phyloP scores from a whole-genome alignment of 345 rosid species.

The Murraya paniculata region DNA sequence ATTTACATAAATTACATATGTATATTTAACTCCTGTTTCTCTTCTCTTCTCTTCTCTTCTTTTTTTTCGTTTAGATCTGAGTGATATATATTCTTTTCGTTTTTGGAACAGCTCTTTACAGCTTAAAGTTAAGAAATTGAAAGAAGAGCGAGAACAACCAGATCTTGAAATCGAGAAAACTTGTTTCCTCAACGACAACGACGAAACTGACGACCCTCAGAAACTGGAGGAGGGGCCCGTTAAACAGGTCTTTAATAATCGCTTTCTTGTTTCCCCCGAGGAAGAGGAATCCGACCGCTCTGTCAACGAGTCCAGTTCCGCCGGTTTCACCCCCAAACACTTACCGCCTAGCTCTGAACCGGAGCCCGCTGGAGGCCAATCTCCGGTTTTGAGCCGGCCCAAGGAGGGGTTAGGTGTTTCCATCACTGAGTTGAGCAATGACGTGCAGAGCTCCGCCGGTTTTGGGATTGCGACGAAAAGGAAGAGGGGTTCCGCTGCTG shows the following conservation, averaged over 20 bases:
- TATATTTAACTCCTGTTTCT: neutral
- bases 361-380: conserved; percentile 27
- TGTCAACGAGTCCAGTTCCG: conserved; percentile 81
- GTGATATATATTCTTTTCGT: neutral
- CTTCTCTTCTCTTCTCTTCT: no score
- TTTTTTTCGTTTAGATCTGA: no score
- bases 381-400: conserved; percentile 30
- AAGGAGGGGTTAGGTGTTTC: conserved; percentile 45
- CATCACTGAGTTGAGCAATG: conserved; percentile 42
- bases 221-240: conserved; percentile 10
- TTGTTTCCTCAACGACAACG: conserved; percentile 25
- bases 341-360: neutral
- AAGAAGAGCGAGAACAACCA: conserved; percentile 55
- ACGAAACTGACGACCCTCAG: conserved; percentile 4
- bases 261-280: no score
- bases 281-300: conserved; percentile 28
- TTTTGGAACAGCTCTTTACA: conserved; percentile 47
- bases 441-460: conserved; percentile 59
- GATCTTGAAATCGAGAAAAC: conserved; percentile 48
- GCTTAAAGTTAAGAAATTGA: conserved; percentile 63
- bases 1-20: no score
- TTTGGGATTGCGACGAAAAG: conserved; percentile 31
- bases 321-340: conserved; percentile 23
- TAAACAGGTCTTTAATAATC: neutral
- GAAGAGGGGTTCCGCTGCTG: conserved; percentile 12